Evolutionary conservation across 208 protist genomes (phyloP).

Genomic region (Tritrichomonas musculus): DNA sequence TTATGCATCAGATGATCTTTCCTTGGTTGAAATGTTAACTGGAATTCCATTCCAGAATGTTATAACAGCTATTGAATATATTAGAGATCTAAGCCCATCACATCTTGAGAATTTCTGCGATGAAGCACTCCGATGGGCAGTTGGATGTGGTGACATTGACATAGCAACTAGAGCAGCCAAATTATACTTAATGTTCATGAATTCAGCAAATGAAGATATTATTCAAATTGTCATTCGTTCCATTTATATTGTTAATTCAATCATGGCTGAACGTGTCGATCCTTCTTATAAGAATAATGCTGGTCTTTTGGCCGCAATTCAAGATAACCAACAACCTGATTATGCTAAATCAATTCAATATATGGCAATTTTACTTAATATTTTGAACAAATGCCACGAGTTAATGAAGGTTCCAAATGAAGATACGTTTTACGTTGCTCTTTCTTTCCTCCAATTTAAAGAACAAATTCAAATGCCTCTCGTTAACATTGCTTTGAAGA

Average conservation of each 20-base stretch:
- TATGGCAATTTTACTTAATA: not conserved
- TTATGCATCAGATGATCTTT: not conserved
- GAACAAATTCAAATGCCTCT: too few species aligned
- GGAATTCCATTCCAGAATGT: not conserved
- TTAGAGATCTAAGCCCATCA: not conserved
- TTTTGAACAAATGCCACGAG: too few species aligned
- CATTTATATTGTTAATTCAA: not conserved
- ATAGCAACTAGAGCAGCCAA: not conserved
- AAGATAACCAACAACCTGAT: not conserved
- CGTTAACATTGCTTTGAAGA: too few species aligned
- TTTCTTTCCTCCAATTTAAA: too few species aligned
- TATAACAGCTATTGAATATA: not conserved
- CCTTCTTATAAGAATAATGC: not conserved
- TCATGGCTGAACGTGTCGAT: not conserved
- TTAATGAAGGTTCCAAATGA: too few species aligned
- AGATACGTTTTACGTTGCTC: too few species aligned
- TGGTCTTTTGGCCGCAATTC: not conserved
- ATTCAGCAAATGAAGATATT: not conserved
- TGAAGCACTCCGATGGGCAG: not conserved
- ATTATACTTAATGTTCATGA: not conserved
- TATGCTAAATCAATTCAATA: not conserved
- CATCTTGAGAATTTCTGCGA: not conserved
- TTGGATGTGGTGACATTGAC: not conserved
- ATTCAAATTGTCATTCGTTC: not conserved
- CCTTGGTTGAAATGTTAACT: not conserved